Percentiles rank a stretch among this genome's conserved stretches.
phyloP scores from a whole-genome alignment of 2,329 filamentous ascomycete species.

The Cercospora zeina region DNA sequence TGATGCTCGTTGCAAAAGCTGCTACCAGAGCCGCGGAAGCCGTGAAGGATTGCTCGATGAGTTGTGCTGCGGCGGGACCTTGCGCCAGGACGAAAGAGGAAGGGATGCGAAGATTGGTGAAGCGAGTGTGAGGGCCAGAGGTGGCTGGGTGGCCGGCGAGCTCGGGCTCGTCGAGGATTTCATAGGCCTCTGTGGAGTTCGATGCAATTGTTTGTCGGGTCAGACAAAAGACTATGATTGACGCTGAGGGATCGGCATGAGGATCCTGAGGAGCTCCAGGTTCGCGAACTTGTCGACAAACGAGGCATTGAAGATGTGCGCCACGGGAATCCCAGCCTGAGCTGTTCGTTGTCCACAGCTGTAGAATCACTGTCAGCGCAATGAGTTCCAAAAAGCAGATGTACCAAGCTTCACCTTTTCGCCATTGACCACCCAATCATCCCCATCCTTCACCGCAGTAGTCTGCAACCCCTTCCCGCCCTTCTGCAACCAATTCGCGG shows the following conservation, averaged over 20 bases:
- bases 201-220: constrained; percentile 51
- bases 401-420: constrained; percentile 48
- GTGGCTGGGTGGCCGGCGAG: constrained; percentile 52
- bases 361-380: background rate
- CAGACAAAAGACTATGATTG: constrained; percentile 54
- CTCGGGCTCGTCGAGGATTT: constrained; percentile 50
- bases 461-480: constrained; percentile 53
- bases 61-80: constrained; percentile 47
- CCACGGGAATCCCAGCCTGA: constrained; percentile 57
- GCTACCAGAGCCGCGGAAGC: constrained; percentile 53
- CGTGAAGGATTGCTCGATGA: constrained; percentile 51
- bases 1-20: constrained; percentile 57
- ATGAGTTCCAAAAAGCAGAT: background rate
- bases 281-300: constrained; percentile 47
- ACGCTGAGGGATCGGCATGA: constrained; percentile 37
- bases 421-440: constrained; percentile 55
- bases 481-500: constrained; percentile 55
- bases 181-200: constrained; percentile 49
- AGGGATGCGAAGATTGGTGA: constrained; percentile 85
- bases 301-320: constrained; percentile 55
- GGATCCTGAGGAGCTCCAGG: constrained; percentile 16
- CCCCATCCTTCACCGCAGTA: constrained; percentile 51
- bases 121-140: constrained; percentile 69
- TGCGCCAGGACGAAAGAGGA: constrained; percentile 64
- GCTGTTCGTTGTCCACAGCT: constrained; percentile 58